Base-by-base conservation (phyloP, 306 rosid genomes). In the Cicer chorassanicum region DNA sequence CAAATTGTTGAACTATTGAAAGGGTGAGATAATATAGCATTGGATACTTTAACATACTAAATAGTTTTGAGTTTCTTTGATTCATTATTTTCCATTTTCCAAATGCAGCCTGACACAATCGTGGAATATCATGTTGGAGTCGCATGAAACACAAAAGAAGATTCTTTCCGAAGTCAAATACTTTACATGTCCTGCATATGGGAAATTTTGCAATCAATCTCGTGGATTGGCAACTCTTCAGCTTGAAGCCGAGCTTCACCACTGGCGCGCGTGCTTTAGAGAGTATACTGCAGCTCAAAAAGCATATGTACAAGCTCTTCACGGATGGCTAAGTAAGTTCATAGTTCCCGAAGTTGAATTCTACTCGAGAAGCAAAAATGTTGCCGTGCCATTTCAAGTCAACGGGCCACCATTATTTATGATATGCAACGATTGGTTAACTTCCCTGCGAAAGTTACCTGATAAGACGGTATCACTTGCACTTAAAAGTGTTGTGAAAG, bases 271-370 rank as follows among this genome's bases (percentile, higher is more conserved):
- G 10, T 81, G 99, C 84, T 89, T 95, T 39, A 55, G 78, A 13
- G 89, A 90, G 21, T 95, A 95, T 43, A 80, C 83, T 15, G 77
- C 90, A 16, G 90, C 98, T 10, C 99, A 95, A 60, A 90, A 88
- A 38, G 88, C 90, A 5, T 95, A 95, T 12, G 86, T 90, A 18
- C 89, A 82, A 87, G 92, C 99, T 66, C 95, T 95, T 54, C 82
- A 90, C 43, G 96, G 96, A 51, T 95, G 99, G 99, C 71, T 95
- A 39, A 80, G 81, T 59, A 95, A 95, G 92, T 95, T 92, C 53
- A 46, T 90, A 36, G 85, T 82, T 46, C 97, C 96, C 0, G 93
- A 95, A 81, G 96, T 89, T 10, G 93, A 89, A 70, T 78, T 92
- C 70, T 92, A 84, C 82, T 86, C 97, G 2, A 85, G 85, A 71